phyloP scores from a whole-genome alignment of 2,329 filamentous ascomycete species.

The Colletotrichum paranaense region DNA sequence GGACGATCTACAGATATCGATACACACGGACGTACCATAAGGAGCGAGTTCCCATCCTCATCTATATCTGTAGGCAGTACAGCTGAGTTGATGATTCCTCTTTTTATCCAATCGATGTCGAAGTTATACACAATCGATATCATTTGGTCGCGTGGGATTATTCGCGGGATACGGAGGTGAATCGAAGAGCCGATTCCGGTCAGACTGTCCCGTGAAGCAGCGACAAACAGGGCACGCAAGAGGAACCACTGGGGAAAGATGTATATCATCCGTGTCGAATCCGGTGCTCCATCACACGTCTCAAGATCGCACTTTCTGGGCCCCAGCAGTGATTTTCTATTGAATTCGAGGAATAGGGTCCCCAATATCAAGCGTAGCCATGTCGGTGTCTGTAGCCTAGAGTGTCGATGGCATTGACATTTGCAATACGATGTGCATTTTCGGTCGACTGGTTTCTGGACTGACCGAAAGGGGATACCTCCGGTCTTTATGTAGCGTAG shows the following conservation, averaged over 20 bases:
- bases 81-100: constrained; percentile 4
- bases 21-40: background rate
- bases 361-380: constrained; percentile 5
- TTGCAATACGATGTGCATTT: background rate
- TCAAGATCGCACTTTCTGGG: background rate
- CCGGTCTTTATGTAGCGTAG: background rate
- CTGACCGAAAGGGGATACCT: background rate
- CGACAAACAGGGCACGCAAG: background rate
- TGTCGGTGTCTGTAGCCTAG: background rate
- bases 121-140: constrained; percentile 1
- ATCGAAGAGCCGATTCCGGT: constrained; percentile 2
- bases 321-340: background rate
- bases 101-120: constrained; percentile 18
- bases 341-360: constrained; percentile 2
- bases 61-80: constrained; percentile 11
- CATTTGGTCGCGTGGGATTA: background rate
- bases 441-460: background rate
- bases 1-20: background rate
- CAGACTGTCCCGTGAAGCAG: background rate
- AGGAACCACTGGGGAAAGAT: constrained; percentile 16
- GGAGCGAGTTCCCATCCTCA: constrained; percentile 12
- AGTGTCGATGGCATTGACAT: constrained; percentile 15
- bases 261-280: constrained; percentile 7
- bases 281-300: background rate
- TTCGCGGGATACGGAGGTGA: background rate